Percentiles rank a stretch among this genome's conserved stretches.
Conservation (phyloP, 768 basidiomycete genomes). For the Guyanaporus albipodus region DNA sequence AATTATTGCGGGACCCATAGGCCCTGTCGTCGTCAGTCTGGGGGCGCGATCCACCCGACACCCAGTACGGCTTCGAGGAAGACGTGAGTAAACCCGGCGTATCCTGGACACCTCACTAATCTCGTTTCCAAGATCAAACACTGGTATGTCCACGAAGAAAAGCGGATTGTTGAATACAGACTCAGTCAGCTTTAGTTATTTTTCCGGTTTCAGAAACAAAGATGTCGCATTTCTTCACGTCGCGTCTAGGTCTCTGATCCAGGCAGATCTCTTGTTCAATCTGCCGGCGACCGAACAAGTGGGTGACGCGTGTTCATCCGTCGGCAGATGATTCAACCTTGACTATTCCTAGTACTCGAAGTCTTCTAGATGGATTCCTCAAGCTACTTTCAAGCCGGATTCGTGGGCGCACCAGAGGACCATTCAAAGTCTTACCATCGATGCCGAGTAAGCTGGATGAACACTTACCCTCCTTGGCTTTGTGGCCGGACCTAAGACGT, state of each 20-base stretch:
- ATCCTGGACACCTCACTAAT: neutral
- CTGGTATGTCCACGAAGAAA: slow-evolving; percentile 33
- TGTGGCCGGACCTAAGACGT: neutral
- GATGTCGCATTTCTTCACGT: slow-evolving; percentile 82
- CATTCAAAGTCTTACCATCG: slow-evolving; percentile 16
- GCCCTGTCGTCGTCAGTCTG: slow-evolving; percentile 36
- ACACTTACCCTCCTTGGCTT: neutral
- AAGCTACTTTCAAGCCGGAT: slow-evolving; percentile 25
- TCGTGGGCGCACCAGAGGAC: slow-evolving; percentile 30
- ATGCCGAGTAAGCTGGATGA: slow-evolving; percentile 26
- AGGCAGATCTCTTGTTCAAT: slow-evolving; percentile 84
- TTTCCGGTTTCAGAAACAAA: slow-evolving; percentile 67
- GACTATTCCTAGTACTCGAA: slow-evolving; percentile 34
- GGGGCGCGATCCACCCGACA: slow-evolving; percentile 58
- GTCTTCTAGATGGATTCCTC: slow-evolving; percentile 29
- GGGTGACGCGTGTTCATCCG: neutral
- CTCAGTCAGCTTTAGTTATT: slow-evolving; percentile 44
- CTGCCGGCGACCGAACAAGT: slow-evolving; percentile 77
- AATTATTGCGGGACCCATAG: neutral
- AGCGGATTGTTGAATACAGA: neutral
- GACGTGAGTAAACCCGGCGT: slow-evolving; percentile 39
- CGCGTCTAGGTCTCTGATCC: slow-evolving; percentile 64
- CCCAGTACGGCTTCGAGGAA: slow-evolving; percentile 74
- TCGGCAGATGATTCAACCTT: neutral
- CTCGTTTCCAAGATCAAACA: slow-evolving; percentile 41